A percentile compares a stretch with the other conserved stretches of the same genome.
phyloP scores from a whole-genome alignment of 2,329 filamentous ascomycete species.

The Lizonia empirigonia region DNA sequence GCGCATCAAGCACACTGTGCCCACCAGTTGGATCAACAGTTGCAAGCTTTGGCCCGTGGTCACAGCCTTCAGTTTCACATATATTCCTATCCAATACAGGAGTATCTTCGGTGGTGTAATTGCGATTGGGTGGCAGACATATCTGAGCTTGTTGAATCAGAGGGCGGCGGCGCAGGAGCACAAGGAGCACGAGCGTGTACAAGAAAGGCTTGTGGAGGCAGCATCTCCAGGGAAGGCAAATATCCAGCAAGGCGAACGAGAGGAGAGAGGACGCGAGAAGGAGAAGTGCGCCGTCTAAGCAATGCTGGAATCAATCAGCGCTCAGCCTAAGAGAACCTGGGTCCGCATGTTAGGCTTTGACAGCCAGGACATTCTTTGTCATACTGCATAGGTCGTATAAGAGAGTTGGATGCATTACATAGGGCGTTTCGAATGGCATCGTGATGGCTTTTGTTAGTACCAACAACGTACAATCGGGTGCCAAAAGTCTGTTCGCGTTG shows the following conservation, averaged over 20 bases:
- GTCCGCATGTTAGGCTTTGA: neutral
- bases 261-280: constrained; percentile 9
- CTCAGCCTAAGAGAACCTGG: too few relatives aligned
- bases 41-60: constrained; percentile 89
- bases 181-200: constrained; percentile 23
- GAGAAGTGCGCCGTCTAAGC: constrained; percentile 25
- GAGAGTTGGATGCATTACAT: constrained; percentile 15
- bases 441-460: neutral
- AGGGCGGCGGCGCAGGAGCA: constrained; percentile 66
- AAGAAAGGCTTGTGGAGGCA: too few relatives aligned
- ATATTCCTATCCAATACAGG: constrained; percentile 77
- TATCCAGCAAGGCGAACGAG: too few relatives aligned
- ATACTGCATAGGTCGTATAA: constrained; percentile 3
- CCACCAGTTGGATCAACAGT: constrained; percentile 75
- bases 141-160: constrained; percentile 80
- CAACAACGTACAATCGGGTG: too few relatives aligned
- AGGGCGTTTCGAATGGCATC: constrained; percentile 13
- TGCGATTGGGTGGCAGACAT: constrained; percentile 91
- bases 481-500: too few relatives aligned
- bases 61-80: constrained; percentile 86
- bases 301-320: neutral
- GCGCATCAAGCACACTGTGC: constrained; percentile 76
- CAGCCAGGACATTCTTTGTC: constrained; percentile 15
- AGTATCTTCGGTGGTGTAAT: constrained; percentile 77
- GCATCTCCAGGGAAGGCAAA: too few relatives aligned